Evolutionary conservation across 495 filamentous ascomycete genomes (phyloP), one percentile per base, ranked within the genome.

Genomic region (Lophiotrema nucula): DNA sequence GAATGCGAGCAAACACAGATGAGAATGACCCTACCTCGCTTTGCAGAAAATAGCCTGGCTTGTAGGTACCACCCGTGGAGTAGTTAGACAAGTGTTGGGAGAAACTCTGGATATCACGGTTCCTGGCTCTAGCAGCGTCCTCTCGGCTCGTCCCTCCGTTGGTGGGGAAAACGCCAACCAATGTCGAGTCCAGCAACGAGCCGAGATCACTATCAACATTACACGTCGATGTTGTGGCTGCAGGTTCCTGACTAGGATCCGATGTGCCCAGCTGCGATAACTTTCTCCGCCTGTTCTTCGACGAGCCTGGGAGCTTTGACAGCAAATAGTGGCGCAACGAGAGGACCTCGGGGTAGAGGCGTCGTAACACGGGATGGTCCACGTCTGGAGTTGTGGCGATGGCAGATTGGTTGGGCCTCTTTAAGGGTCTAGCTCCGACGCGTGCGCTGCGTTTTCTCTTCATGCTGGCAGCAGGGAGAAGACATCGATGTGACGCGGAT

Each of bases 291-390:
- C 80, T 73, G 24, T 69, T 61, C 60, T 79, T 85, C 6, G 82
- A 82, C 3, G 78, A 72, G 16, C 63, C 64, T 4, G 78, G 76
- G 18, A 88, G 73, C 53, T 69, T 73, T 35, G 73, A 73, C 23
- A 83, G 69, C 46, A 93, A 75, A 71, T 90, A 92, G 28, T 87
- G 76, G 38, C 90, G 83, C 46, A 97, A 72, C 0, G 86, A 84
- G 28, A 83, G 68, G 13, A 90, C 78, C 26, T 79, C 67, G 2
- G 77, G 72, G 72, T 95, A 96, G 74, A 88, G 95, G 57, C 83
- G 78, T 42, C 77, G 81, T 47, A 97, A 79, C 24, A 95, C 78
- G 18, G 84, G 83, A 72, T 90, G 86, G 23, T 77, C 72, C 49
- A 55, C 28, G 38, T 23, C 35, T 45, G 54, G 41, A 58, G 27